Evolutionary conservation across 2,329 filamentous ascomycete species (phyloP).

Genomic region (Arthrinium puccinioides): DNA sequence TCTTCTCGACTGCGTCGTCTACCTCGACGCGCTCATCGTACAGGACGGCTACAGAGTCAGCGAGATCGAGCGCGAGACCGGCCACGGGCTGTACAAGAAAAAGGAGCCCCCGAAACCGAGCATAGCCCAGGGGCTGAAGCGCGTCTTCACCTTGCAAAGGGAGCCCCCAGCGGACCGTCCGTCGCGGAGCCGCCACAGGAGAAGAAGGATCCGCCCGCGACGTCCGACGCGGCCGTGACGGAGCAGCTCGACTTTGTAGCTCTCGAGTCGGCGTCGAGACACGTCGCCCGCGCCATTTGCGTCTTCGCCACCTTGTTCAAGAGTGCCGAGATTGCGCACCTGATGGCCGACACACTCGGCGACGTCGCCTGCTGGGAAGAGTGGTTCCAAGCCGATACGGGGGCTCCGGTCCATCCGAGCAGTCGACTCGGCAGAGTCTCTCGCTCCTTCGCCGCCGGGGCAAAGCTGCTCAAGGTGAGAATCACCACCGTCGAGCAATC

Average conservation of each 20-base stretch:
- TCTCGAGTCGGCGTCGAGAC: conserved; percentile 1
- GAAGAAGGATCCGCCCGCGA: no score
- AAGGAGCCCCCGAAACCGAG: neutral
- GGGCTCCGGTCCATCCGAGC: neutral
- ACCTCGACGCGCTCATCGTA: conserved; percentile 4
- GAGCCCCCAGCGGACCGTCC: neutral
- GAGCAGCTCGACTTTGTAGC: no score
- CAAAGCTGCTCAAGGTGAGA: conserved; percentile 1
- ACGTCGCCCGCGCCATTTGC: conserved; percentile 5
- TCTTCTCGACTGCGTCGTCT: conserved; percentile 6
- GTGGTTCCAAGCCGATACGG: neutral
- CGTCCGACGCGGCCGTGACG: no score
- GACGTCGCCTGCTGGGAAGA: neutral
- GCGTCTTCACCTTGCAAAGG: neutral
- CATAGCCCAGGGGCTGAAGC: neutral
- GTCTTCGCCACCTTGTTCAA: conserved; percentile 7
- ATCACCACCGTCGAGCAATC: conserved; percentile 6
- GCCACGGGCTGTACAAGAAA: conserved; percentile 4
- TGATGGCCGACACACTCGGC: conserved; percentile 1
- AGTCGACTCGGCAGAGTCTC: neutral
- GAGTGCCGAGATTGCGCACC: conserved; percentile 5
- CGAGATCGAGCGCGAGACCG: conserved; percentile 4
- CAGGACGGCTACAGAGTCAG: conserved; percentile 4
- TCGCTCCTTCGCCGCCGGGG: neutral
- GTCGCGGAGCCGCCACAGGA: no score